Evolutionary conservation across 768 basidiomycete genomes (phyloP), one percentile per base, ranked within the genome.

Genomic region (Coprinopsis marcescibilis): DNA sequence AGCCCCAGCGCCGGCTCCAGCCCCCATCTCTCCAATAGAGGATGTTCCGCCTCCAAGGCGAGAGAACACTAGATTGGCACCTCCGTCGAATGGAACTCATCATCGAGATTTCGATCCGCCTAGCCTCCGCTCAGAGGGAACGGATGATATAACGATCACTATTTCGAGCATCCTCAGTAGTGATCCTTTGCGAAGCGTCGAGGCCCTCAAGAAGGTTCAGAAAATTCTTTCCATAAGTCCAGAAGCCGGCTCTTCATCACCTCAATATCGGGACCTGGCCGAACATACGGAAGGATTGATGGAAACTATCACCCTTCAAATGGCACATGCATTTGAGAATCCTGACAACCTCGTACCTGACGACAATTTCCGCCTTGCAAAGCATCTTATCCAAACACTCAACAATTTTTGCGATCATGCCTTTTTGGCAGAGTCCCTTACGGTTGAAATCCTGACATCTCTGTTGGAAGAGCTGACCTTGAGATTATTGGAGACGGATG

Each of bases 341-440:
- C 83, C 83, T 1, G 81, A 86, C 23, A 81, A 89, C 44, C 68
- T 94, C 30, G 64, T 80, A 19, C 68, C 78, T 12, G 81, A 84
- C 14, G 83, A 87, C 52, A 90, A 91, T 57, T 93, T 96, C 68
- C 80, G 96, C 32, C 72, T 99, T 7, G 91, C 94, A 38, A 99
- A 99, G 65, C 96, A 98, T 64, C 78, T 98, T 44, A 95, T 98
- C 52, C 94, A 97, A 64, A 94, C 94, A 0, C 77, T 97, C 23
- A 93, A 94, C 57, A 87, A 88, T 20, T 92, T 97, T 62, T 95
- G 93, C 57, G 93, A 97, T 58, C 90, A 94, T 60, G 66, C 81
- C 4, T 77, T 89, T 52, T 75, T 99, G 39, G 89, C 92, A 10
- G 88, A 93, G 60, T 89, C 88, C 6, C 61, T 98, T 47, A 86